Evolutionary conservation across 2,329 filamentous ascomycete genomes (phyloP), one percentile per base, ranked within the genome.

Genomic region (Myriosclerotinia duriaeana): DNA sequence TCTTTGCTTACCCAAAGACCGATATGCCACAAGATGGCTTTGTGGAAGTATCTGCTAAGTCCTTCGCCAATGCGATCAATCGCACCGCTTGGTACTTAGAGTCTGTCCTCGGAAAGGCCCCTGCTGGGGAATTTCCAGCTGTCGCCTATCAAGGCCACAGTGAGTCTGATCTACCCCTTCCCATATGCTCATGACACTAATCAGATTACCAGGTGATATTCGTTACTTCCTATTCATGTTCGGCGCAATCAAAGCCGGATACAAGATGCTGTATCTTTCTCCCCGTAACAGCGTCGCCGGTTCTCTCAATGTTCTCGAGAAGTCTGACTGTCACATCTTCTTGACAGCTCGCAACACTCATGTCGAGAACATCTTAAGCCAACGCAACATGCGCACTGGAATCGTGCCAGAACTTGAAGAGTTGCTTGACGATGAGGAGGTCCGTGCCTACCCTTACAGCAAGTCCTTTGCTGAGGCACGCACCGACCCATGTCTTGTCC

Each of bases 401-500:
- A 66, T 50, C 0, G 69, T 79, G 0, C 73, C 78, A 1, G 54
- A 66, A 1, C 67, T 77, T 34, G 72, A 75, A 6, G 71, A 74
- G 7, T 70, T 78, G 9, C 70, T 78, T 1, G 69, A 76, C n/a
- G 64, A 69, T 2, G 66, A 66, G 1, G 40, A 66, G 3, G 60
- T 66, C 0, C 40, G 53, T 9, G 46, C 66, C 1, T 78, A 75
- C 30, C 70, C 68, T 0, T 79, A 78, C 60, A 73, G 63, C 11
- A 79, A 77, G 50, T 74, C 70, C 2, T 79, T 76, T 20, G 72
- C 74, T 0, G 71, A 76, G 9, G 78, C 77, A 11, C 71, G 69
- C 0, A 69, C 76, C 42, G 79, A 81, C 1, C 77, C 78, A 0
- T 78, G 79, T 3, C 76, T 78, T 42, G 74, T 79, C 38, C 68